Evolutionary conservation across 768 basidiomycete genomes (phyloP), one percentile per base, ranked within the genome.

Genomic region (Hericium coralloides): DNA sequence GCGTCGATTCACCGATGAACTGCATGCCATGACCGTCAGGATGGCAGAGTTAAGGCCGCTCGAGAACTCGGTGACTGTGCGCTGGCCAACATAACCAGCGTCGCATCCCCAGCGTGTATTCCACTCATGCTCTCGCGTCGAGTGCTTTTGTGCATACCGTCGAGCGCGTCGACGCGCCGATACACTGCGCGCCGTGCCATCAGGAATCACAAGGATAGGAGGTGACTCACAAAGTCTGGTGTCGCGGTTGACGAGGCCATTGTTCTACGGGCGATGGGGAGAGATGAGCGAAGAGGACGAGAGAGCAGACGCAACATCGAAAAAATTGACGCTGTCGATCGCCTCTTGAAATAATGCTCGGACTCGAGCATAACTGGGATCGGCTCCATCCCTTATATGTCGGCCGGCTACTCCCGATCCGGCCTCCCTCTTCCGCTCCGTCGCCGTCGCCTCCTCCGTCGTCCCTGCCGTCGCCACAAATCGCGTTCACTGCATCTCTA

Each of bases 301-400:
- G 69, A 59, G 60, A 69, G 63, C 49, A 66, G 58, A 39, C 68
- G 66, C 61, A 70, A 64, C 70, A 71, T 71, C 48, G 56, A 62
- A 67, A 66, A 66, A 66, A 58, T 50, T 22, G 37, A 39, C 38
- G 26, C 36, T 51, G 49, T 23, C 7, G 38, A 37, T 14, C 25
- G 38, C 37, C 20, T 7, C 3, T 10, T 38, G 17, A 50, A 50
- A 52, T 50, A 50, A 50, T 36, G 52, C 31, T n/a, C 25, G 20
- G 25, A 31, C 31, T 36, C 25, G n/a, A 52, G 52, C 49, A 38
- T 23, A 8, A 25, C 18, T 26, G 4, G n/a, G 12, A 25, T 25
- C 17, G 49, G 20, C 12, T 25, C 15, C 49, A 26, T 4, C 6
- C 20, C 10, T 20, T 17, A 20, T 25, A 18, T n/a, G 18, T n/a